Evolutionary conservation across 805 yeast species (phyloP), one percentile per base, ranked within the genome.

Genomic region (Kazachstania africana): DNA sequence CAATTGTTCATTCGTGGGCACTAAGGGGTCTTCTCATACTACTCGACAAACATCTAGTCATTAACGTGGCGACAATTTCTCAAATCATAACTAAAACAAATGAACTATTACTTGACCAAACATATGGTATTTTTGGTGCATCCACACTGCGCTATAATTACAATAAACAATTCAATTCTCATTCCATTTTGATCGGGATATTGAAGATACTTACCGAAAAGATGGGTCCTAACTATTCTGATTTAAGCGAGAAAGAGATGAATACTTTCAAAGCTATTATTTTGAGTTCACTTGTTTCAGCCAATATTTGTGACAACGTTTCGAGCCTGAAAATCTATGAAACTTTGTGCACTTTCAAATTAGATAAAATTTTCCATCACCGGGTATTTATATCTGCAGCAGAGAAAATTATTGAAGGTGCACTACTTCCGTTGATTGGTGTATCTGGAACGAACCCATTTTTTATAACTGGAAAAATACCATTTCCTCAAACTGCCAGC

Each of bases 1-100:
- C 95, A 0, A 59, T 72, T 1, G 85, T 91, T 12, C 87, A 82
- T 48, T 66, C 71, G 33, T 78, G 85, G 66, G 65, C 88, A 1
- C 50, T 85, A 42, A 68, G 68, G 28, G 69, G 91, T 0, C 49
- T 79, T 26, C 54, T 69, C 3, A 56, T 68, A 1, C 51, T 80
- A 9, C 59, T 85, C 19, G 73, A 71, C 24, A 70, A 68, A 21
- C 74, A 76, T 30, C 59, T 66, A 6, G 44, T 70, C 8, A 64
- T 70, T 16, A 70, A 66, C 33, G 44, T 60, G 2, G 38, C 48
- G 5, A 56, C 65, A 10, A 63, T 76, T 1, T 50, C 68, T 2
- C 60, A 60, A 12, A 45, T 76, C 0, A 36, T 79, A 4, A 37
- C 47, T 1, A 45, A 60, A 0, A 35, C 75, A 15, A 62, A 60